Conservation (phyloP, 1,284 basidiomycete genomes). For the Apiotrichum brassicae region DNA sequence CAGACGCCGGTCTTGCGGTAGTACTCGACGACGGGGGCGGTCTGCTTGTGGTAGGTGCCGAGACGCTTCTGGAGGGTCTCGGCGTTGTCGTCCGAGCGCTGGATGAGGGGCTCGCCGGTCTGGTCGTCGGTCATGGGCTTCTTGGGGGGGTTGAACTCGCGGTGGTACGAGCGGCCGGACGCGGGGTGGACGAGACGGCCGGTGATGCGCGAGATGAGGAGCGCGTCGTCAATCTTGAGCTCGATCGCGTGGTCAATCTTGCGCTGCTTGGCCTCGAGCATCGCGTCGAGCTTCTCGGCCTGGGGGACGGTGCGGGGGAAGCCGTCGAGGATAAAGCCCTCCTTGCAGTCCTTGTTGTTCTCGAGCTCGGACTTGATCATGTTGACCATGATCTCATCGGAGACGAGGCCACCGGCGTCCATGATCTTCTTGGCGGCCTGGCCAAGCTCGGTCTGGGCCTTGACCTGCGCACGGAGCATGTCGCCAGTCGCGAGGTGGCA, state of each 20-base stretch:
- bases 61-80: slow-evolving; percentile 89
- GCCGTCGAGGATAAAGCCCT: slow-evolving; percentile 96
- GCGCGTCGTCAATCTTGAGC: slow-evolving; percentile 85
- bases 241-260: slow-evolving; percentile 87
- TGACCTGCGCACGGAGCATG: slow-evolving; percentile 93
- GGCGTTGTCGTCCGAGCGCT: slow-evolving; percentile 86
- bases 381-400: slow-evolving; percentile 93
- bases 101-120: slow-evolving; percentile 90
- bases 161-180: slow-evolving; percentile 88
- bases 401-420: slow-evolving; percentile 88
- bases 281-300: slow-evolving; percentile 89
- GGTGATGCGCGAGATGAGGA: slow-evolving; percentile 95
- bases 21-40: slow-evolving; percentile 93
- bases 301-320: slow-evolving; percentile 98
- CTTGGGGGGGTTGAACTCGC: slow-evolving; percentile 85
- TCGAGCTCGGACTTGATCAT: slow-evolving; percentile 97
- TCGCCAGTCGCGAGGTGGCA: slow-evolving; percentile 98
- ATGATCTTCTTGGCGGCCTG: slow-evolving; percentile 95
- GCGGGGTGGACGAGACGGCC: slow-evolving; percentile 88
- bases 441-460: slow-evolving; percentile 79
- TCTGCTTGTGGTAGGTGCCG: slow-evolving; percentile 78
- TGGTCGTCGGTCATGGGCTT: slow-evolving; percentile 88
- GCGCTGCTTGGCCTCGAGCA: slow-evolving; percentile 76
- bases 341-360: slow-evolving; percentile 85
- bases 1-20: slow-evolving; percentile 87